Conservation (phyloP, 768 basidiomycete species). For the Lactarius sanguifluus region DNA sequence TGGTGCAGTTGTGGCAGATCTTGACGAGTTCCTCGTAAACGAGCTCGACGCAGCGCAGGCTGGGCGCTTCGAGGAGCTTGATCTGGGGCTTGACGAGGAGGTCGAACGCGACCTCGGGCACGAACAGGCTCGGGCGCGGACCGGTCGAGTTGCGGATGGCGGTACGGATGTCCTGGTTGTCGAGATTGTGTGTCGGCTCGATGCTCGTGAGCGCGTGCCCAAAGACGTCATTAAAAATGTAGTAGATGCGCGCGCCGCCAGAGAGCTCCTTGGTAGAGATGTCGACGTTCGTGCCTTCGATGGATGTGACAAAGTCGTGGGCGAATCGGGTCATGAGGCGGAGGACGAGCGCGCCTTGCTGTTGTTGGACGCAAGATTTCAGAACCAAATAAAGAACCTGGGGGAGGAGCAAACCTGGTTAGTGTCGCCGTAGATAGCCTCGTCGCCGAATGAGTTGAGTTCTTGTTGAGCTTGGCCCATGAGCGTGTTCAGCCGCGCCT, state of each 20-base stretch:
- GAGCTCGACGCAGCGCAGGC: slow-evolving; percentile 92
- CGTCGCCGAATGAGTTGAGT: slow-evolving; percentile 92
- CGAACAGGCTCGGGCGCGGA: slow-evolving; percentile 92
- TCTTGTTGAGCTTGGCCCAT: slow-evolving; percentile 99
- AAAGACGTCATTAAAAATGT: slow-evolving; percentile 99
- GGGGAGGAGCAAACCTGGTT: slow-evolving; percentile 55
- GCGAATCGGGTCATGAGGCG: slow-evolving; percentile 99
- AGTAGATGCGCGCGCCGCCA: slow-evolving; percentile 97
- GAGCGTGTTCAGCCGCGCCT: slow-evolving; percentile 92
- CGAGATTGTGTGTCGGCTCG: slow-evolving; percentile 87
- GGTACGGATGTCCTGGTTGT: slow-evolving; percentile 93
- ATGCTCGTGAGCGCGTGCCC: slow-evolving; percentile 88
- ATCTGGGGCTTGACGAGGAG: slow-evolving; percentile 97
- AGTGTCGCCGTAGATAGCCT: slow-evolving; percentile 86
- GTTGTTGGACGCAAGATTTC: slow-evolving; percentile 21
- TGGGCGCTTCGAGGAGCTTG: slow-evolving; percentile 91
- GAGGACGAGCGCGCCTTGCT: slow-evolving; percentile 87
- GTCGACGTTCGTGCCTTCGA: slow-evolving; percentile 94
- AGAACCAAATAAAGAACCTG: not conserved
- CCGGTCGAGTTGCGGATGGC: slow-evolving; percentile 99
- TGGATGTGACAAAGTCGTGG: slow-evolving; percentile 93
- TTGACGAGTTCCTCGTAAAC: slow-evolving; percentile 99
- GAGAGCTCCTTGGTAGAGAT: slow-evolving; percentile 98
- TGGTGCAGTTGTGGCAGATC: slow-evolving; percentile 98
- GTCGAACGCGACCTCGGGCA: slow-evolving; percentile 97